phyloP scores from a whole-genome alignment of 2,329 filamentous ascomycete genomes.

The Aspergillus ibericus region DNA sequence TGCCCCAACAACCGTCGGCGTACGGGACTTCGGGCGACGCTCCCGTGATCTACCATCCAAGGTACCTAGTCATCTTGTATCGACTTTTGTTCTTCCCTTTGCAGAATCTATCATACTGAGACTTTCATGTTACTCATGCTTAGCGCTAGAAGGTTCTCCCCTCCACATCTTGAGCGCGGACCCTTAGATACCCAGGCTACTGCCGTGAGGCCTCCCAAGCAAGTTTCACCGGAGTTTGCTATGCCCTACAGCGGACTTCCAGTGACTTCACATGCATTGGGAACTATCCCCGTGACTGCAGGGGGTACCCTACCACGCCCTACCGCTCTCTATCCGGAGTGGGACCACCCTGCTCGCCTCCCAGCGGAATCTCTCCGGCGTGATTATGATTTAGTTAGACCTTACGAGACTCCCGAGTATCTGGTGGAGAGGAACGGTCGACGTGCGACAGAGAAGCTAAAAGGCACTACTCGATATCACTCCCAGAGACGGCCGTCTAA shows the following conservation, averaged over 20 bases:
- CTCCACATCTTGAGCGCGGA: constrained; percentile 28
- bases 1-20: constrained; percentile 31
- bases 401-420: constrained; percentile 37
- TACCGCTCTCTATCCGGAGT: constrained; percentile 34
- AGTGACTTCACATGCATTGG: constrained; percentile 29
- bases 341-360: constrained; percentile 33
- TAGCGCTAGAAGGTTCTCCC: constrained; percentile 35
- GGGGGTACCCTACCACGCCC: constrained; percentile 31
- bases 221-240: constrained; percentile 30
- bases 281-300: constrained; percentile 32
- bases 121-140: constrained; percentile 16
- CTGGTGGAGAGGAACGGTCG: constrained; percentile 38
- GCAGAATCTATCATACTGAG: constrained; percentile 19
- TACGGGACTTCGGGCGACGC: constrained; percentile 29
- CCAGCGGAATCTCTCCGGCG: constrained; percentile 33
- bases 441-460: constrained; percentile 32
- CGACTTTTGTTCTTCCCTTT: not conserved
- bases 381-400: constrained; percentile 33
- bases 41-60: constrained; percentile 40
- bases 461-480: constrained; percentile 36
- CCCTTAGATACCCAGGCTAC: constrained; percentile 30
- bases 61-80: constrained; percentile 27
- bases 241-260: constrained; percentile 31
- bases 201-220: constrained; percentile 20
- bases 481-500: constrained; percentile 71